Evolutionary conservation across 2,329 filamentous ascomycete genomes (phyloP), one percentile per base, ranked within the genome.

Genomic region (Cadophora malorum): DNA sequence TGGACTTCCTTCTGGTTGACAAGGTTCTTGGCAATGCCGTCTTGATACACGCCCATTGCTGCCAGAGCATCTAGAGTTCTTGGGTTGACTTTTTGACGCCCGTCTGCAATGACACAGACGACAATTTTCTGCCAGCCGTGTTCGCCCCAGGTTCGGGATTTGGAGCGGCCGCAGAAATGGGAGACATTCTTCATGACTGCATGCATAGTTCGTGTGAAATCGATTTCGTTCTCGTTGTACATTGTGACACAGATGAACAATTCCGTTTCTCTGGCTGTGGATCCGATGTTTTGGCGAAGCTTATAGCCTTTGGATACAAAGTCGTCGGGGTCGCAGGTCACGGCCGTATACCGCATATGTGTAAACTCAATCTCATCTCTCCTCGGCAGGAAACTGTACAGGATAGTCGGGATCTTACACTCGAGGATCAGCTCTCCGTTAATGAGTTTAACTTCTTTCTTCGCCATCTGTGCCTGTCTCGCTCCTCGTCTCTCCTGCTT

Each of bases 101-200:
- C 96, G 78, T 99, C 96, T 0, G 94, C 94, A 67, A 99, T 94
- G 76, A 99, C 92, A 78, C 94, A 97, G 0, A 99, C 95, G 0
- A 99, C 96, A 76, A 99, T 97, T 83, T 99, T 99, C 81, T 99
- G 93, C 96, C 96, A 99, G 4, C 96, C 96, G 64, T 93, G 89
- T 74, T 97, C 96, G 49, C 96, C 96, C 96, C 96, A 99, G 0
- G 94, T 98, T 68, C 96, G 88, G 6, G 94, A 97, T 79, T 96
- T 95, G 65, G 90, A 91, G 64, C 96, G 90, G 23, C 91, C 93
- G 83, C 96, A 99, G 80, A 99, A 97, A 79, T 98, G 96, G 16
- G 92, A 90, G 75, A 99, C 95, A 79, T 99, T 99, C 79, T 96
- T 94, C 92, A 99, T 97, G 66, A 99, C 93, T 65, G 95, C 96